Conservation (phyloP, 129 eudicot species). For the Cynara cardunculus region DNA sequence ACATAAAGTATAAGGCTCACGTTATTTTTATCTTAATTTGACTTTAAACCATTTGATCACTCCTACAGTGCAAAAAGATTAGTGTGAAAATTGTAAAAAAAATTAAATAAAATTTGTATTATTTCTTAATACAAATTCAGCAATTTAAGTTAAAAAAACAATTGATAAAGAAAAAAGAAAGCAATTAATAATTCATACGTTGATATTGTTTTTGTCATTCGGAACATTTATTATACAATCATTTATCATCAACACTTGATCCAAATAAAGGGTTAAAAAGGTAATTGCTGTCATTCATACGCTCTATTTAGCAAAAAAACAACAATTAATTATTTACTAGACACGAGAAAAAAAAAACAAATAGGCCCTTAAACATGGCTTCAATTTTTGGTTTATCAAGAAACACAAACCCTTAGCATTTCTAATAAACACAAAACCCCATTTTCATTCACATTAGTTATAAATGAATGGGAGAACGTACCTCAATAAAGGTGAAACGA, state of each 20-base stretch:
- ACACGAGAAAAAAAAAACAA: neutral
- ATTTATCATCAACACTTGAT: neutral
- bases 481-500: conserved; percentile 88
- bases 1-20: neutral
- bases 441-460: neutral
- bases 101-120: too few species aligned
- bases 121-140: too few species aligned
- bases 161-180: neutral
- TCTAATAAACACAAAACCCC: neutral
- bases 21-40: neutral
- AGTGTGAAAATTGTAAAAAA: too few species aligned
- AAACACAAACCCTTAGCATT: neutral
- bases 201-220: neutral
- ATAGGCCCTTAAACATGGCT: neutral
- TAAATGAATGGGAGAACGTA: conserved; percentile 19
- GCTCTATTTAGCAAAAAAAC: neutral
- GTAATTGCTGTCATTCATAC: neutral
- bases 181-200: neutral
- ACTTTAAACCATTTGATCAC: neutral
- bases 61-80: too few species aligned
- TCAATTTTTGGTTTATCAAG: neutral
- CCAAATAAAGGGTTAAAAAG: neutral
- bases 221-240: neutral
- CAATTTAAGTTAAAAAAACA: too few species aligned
- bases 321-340: neutral